phyloP scores from a whole-genome alignment of 1,139 yeast genomes.

The Geotrichum carabidarum region DNA sequence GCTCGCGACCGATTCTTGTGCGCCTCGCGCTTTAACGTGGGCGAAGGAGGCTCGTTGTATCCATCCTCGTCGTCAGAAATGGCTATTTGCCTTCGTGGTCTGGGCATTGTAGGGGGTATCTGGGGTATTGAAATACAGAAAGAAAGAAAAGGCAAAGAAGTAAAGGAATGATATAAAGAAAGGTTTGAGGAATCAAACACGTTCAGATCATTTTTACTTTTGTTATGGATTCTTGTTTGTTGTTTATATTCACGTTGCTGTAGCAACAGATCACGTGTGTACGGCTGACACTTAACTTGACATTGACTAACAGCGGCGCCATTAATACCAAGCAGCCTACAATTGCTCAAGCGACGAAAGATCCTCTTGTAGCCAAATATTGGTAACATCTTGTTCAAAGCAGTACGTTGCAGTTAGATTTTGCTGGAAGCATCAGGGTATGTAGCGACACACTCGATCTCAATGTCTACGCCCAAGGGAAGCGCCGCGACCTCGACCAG shows the following conservation, averaged over 20 bases:
- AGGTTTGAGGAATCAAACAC: not conserved
- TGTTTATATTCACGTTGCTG: conserved; percentile 6
- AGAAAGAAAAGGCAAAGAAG: not conserved
- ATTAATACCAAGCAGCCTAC: too few relatives aligned
- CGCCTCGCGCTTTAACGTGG: conserved; percentile 2
- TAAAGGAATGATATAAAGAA: not conserved
- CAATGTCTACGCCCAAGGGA: conserved; percentile 72
- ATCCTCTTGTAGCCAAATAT: not conserved
- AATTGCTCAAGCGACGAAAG: not conserved
- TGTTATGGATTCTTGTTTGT: conserved; percentile 7
- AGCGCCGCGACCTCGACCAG: conserved; percentile 86
- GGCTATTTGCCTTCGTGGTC: conserved; percentile 5
- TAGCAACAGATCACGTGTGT: not conserved
- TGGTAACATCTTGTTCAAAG: not conserved
- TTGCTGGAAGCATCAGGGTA: not conserved
- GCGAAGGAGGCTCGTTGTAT: not conserved
- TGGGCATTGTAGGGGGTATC: conserved; percentile 7
- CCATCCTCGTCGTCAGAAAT: conserved; percentile 7
- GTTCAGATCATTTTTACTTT: too few relatives aligned
- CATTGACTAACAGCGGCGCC: too few relatives aligned
- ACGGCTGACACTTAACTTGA: not conserved
- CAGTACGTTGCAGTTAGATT: not conserved
- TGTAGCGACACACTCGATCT: conserved; percentile 68
- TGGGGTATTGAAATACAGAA: not conserved
- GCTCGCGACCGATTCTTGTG: conserved; percentile 1